Evolutionary conservation across 148 eudicot genomes (phyloP).

Genomic region (Rhododendron ovatum): DNA sequence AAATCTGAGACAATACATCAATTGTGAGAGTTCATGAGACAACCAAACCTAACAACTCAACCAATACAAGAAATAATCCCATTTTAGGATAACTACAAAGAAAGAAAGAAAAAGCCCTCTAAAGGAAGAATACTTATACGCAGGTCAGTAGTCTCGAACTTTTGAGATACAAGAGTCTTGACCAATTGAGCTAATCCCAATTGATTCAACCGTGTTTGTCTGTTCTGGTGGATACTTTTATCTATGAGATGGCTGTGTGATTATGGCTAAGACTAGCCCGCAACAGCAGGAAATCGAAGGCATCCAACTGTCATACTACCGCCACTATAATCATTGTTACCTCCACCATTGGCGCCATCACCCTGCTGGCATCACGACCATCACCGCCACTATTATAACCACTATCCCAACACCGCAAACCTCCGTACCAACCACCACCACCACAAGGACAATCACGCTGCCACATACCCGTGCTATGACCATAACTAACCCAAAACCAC

Average conservation of each 20-base stretch:
- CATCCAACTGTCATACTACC: neutral
- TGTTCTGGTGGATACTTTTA: neutral
- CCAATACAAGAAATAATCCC: too few relatives aligned
- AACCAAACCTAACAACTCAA: too few relatives aligned
- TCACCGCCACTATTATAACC: neutral
- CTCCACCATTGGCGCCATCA: neutral
- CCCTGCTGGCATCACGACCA: neutral
- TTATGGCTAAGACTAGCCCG: neutral
- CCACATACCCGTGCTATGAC: neutral
- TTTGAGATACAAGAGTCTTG: too few relatives aligned
- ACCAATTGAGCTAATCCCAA: fast-evolving
- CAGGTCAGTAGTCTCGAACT: too few relatives aligned
- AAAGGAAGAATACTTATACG: too few relatives aligned
- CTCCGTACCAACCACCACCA: neutral
- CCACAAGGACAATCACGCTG: neutral
- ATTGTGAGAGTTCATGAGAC: too few relatives aligned
- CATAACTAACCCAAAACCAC: neutral
- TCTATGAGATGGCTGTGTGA: neutral
- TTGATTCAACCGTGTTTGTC: neutral
- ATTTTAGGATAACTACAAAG: too few relatives aligned
- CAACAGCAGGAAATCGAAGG: neutral
- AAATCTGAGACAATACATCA: too few relatives aligned
- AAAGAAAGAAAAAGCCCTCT: too few relatives aligned
- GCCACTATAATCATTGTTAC: neutral
- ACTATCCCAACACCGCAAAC: neutral